Percentiles rank a stretch among this genome's conserved stretches.
Conservation (phyloP, 495 filamentous ascomycete genomes). For the Parathielavia hyrcaniae region DNA sequence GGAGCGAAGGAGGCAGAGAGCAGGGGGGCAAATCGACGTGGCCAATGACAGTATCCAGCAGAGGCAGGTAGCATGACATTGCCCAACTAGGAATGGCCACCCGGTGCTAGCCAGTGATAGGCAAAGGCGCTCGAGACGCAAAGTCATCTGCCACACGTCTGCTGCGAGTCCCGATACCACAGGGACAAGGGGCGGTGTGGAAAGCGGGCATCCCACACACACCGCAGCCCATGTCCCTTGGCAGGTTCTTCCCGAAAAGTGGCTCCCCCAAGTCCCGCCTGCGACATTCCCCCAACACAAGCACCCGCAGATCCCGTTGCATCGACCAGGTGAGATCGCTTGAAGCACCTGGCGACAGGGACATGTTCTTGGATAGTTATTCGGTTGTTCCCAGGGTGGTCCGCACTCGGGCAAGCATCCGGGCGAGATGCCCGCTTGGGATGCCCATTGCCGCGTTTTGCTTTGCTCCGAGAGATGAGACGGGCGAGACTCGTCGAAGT, state of each 20-base stretch:
- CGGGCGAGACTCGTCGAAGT: constrained; percentile 1
- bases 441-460: constrained; percentile 12
- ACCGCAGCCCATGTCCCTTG: constrained; percentile 8
- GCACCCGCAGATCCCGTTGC: constrained; percentile 1
- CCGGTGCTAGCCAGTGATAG: constrained; percentile 41
- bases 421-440: constrained; percentile 1
- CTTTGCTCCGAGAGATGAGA: constrained; percentile 10
- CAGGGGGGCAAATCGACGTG: constrained; percentile 42
- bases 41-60: constrained; percentile 37
- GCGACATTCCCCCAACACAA: not conserved
- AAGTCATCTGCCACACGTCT: constrained; percentile 15
- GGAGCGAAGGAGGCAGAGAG: constrained; percentile 29
- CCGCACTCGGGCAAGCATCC: too few species aligned
- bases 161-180: constrained; percentile 17
- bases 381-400: not conserved
- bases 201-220: constrained; percentile 13
- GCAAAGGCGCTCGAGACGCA: constrained; percentile 16
- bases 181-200: constrained; percentile 33
- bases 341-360: constrained; percentile 6
- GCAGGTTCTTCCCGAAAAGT: constrained; percentile 8
- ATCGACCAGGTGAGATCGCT: constrained; percentile 4
- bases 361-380: not conserved
- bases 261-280: constrained; percentile 6
- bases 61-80: constrained; percentile 33
- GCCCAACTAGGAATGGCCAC: constrained; percentile 41